Evolutionary conservation across 768 basidiomycete genomes (phyloP).

Genomic region (Pulveroboletus sp.): DNA sequence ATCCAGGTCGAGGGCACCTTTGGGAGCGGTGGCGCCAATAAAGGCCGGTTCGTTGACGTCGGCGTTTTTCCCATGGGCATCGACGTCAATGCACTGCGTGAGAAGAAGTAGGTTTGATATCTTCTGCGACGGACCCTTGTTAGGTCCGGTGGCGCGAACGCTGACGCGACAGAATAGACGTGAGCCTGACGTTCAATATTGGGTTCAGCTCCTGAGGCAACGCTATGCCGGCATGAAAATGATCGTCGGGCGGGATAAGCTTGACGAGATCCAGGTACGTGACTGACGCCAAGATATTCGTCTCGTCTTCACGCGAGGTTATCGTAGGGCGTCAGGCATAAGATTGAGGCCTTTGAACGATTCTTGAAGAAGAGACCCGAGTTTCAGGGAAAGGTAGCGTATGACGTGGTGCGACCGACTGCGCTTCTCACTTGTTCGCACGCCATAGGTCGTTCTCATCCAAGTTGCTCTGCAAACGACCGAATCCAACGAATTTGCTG

Average conservation of each 20-base stretch:
- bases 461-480: conserved; percentile 86
- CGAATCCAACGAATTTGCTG: conserved; percentile 67
- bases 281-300: not conserved
- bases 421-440: not conserved
- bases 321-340: conserved; percentile 67
- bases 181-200: conserved; percentile 75
- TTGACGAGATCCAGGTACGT: conserved; percentile 73
- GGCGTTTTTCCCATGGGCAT: conserved; percentile 91
- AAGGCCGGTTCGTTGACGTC: conserved; percentile 72
- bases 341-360: conserved; percentile 75
- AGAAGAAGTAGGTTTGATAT: conserved; percentile 50
- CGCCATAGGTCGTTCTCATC: conserved; percentile 65
- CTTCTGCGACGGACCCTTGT: conserved; percentile 1
- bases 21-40: conserved; percentile 6
- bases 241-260: conserved; percentile 83
- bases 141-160: not conserved
- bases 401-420: not conserved
- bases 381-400: conserved; percentile 63
- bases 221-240: conserved; percentile 84
- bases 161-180: conserved; percentile 37
- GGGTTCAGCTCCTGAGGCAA: conserved; percentile 74
- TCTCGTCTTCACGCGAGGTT: not conserved
- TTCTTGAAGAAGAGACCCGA: conserved; percentile 79
- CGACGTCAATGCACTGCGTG: conserved; percentile 63
- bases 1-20: conserved; percentile 50